Conservation (phyloP, 192 early-diverging fungal genomes). For the Polychytrium aggregatum region DNA sequence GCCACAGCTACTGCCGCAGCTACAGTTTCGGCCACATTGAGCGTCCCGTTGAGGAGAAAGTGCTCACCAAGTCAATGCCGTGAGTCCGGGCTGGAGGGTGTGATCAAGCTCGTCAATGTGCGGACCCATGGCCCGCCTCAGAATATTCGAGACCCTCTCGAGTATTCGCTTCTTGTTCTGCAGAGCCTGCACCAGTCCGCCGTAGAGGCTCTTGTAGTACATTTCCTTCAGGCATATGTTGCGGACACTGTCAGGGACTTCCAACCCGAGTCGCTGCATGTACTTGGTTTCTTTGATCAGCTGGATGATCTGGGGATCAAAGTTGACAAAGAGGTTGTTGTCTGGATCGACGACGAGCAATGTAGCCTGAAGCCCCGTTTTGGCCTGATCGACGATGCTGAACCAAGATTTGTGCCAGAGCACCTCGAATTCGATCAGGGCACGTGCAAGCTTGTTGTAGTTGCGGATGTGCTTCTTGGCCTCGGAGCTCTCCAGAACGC, state of each 20-base stretch:
- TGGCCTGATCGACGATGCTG: slow-evolving; percentile 46
- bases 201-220: slow-evolving; percentile 44
- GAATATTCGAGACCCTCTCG: slow-evolving; percentile 32
- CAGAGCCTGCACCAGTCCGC: slow-evolving; percentile 31
- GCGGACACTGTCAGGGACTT: slow-evolving; percentile 39
- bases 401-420: slow-evolving; percentile 50
- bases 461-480: slow-evolving; percentile 55
- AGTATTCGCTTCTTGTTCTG: slow-evolving; percentile 36
- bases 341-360: slow-evolving; percentile 43
- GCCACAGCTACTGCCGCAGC: not conserved
- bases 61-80: slow-evolving; percentile 43
- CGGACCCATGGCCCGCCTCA: slow-evolving; percentile 39
- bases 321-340: slow-evolving; percentile 45
- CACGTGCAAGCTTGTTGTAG: slow-evolving; percentile 55
- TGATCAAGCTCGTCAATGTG: slow-evolving; percentile 52
- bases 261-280: slow-evolving; percentile 38
- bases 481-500: slow-evolving; percentile 40
- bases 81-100: slow-evolving; percentile 46
- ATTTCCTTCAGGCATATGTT: slow-evolving; percentile 50
- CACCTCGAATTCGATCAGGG: slow-evolving; percentile 51
- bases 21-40: not conserved
- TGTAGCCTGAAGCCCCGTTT: slow-evolving; percentile 52
- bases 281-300: slow-evolving; percentile 49
- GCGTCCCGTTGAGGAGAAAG: not conserved
- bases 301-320: slow-evolving; percentile 49